Base-by-base conservation (phyloP, 768 basidiomycete genomes). In the Mycena alexandri region DNA sequence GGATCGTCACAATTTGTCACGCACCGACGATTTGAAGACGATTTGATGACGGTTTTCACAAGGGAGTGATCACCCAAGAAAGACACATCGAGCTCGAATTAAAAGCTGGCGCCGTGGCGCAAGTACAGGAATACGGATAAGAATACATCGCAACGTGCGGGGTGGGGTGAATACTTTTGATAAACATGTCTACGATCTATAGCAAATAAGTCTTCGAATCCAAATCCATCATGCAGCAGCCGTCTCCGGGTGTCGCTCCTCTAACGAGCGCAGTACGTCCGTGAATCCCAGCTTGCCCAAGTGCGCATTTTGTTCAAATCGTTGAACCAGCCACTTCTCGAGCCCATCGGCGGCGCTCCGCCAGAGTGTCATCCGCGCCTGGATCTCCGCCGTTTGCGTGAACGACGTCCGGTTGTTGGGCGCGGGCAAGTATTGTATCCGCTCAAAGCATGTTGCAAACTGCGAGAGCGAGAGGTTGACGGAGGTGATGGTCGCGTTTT, bases 391-490 rank as follows among this genome's bases (percentile, higher is more conserved):
- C n/a, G 95, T 94, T 78, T 98, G 96, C 6, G 82, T 77, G 77
- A 98, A 98, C 33, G 84, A 74, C 11, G 95, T 98, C 52, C 87
- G 84, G 53, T 84, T 80, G 24, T 82, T 74, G 0, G 87, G 85
- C n/a, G 85, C 80, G 0, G 96, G 96, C 1, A 85, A 84, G 76
- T 98, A 98, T 62, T 88, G 89, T 79, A 98, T 96, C 72, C 88
- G 89, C 79, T 98, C 96, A 72, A 93, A 89, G 76, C 94, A 97
- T 43, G 92, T 94, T 69, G 94, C 92, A 73, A 97, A 96, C 80
- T 97, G 94, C n/a, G 95, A 95, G 33, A 98, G 82, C 14, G 93
- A 94, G 56, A 98, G 90, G 81, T 98, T 98, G 79, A 95, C 91
- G 33, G 95, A 95, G 41, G 93, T 94, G 70, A 95, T 93, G 44